A percentile compares a stretch with the other conserved stretches of the same genome.
Evolutionary conservation across 2,329 filamentous ascomycete species (phyloP).

Genomic region (Clarireedia sp.): DNA sequence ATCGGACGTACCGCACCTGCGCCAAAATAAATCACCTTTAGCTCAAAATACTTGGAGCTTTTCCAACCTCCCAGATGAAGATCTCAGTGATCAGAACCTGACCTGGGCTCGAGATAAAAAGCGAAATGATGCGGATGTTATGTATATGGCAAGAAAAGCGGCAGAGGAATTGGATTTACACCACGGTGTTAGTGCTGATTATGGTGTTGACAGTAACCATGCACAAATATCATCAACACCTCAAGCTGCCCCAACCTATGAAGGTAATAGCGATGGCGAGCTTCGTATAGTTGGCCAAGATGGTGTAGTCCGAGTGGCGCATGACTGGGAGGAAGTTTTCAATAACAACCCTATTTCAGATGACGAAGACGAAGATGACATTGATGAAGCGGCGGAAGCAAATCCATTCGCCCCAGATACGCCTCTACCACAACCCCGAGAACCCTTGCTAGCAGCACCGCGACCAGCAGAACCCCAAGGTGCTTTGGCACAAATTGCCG

Average conservation of each 20-base stretch:
- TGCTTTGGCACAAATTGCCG: conserved; percentile 38
- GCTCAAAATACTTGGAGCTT: conserved; percentile 57
- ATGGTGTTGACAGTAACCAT: not conserved
- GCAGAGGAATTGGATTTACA: not conserved
- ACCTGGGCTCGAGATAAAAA: not conserved
- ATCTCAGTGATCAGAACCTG: conserved; percentile 4
- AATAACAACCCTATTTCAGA: conserved; percentile 19
- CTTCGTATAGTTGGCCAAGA: conserved; percentile 18
- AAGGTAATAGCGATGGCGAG: conserved; percentile 6
- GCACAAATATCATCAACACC: not conserved
- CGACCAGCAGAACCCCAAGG: conserved; percentile 29
- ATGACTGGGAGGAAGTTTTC: conserved; percentile 19
- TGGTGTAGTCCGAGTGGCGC: conserved; percentile 12
- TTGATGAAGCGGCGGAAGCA: conserved; percentile 6
- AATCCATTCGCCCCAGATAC: conserved; percentile 16
- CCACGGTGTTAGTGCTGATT: not conserved
- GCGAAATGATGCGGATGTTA: not conserved
- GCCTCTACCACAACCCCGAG: conserved; percentile 14
- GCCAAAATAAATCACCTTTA: conserved; percentile 41
- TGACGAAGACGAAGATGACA: conserved; percentile 14
- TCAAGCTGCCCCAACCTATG: too few species aligned
- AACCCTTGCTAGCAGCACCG: conserved; percentile 10
- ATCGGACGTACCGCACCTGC: conserved; percentile 47
- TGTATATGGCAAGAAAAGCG: conserved; percentile 1
- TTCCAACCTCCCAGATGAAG: conserved; percentile 31